Percentiles rank a stretch among this genome's conserved stretches.
Evolutionary conservation across 164 flowering plant species (phyloP).

Genomic region (Litsea cubeba): DNA sequence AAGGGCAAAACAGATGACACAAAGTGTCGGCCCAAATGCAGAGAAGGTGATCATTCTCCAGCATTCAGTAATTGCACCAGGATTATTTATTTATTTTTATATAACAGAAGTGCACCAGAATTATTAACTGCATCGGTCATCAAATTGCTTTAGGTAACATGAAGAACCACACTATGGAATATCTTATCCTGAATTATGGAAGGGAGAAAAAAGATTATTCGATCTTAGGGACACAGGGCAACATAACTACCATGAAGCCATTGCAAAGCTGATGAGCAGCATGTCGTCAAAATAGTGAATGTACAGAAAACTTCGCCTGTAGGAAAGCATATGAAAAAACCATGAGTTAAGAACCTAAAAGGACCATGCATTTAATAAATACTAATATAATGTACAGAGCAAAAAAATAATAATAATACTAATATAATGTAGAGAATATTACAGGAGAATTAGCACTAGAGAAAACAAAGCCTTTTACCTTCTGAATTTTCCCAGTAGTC

Average conservation of each 20-base stretch:
- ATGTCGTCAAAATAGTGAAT: conserved; percentile 76
- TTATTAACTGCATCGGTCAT: not conserved
- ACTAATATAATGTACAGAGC: not conserved
- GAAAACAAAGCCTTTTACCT: conserved; percentile 35
- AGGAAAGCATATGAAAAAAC: conserved; percentile 7
- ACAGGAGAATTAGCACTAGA: not conserved
- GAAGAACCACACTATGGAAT: not conserved
- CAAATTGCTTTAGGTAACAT: not conserved
- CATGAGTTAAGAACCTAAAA: not conserved
- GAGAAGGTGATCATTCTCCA: no score
- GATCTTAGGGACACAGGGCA: not conserved
- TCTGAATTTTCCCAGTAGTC: conserved; percentile 77
- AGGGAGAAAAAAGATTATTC: not conserved
- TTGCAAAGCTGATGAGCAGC: conserved; percentile 59
- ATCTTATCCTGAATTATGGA: not conserved
- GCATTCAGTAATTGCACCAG: no score
- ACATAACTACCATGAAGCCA: conserved; percentile 77
- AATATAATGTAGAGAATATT: not conserved
- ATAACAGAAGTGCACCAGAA: no score
- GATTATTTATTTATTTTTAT: no score
- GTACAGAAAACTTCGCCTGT: conserved; percentile 72
- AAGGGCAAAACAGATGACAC: no score
- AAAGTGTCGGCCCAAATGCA: no score
- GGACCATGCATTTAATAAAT: not conserved
- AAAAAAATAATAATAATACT: not conserved